Evolutionary conservation across 2,329 filamentous ascomycete species (phyloP).

Genomic region (Colletotrichum noveboracense): DNA sequence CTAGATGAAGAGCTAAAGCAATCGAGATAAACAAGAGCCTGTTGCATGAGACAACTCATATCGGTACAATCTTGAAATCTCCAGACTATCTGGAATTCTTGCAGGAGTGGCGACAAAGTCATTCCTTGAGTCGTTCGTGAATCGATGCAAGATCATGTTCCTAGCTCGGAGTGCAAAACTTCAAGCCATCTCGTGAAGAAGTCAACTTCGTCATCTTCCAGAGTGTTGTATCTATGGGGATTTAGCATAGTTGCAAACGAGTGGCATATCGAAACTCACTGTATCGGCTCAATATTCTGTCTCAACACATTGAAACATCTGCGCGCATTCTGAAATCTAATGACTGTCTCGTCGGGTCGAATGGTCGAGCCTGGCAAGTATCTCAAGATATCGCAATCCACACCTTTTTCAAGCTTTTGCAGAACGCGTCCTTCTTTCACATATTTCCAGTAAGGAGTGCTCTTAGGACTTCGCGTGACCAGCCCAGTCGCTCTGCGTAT

Average conservation of each 20-base stretch:
- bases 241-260: not conserved
- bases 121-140: too few relatives aligned
- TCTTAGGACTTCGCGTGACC: not conserved
- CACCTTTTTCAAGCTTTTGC: not conserved
- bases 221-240: not conserved
- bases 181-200: not conserved
- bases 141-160: too few relatives aligned
- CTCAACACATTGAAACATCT: not conserved
- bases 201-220: not conserved
- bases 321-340: not conserved
- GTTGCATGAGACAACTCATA: too few relatives aligned
- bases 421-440: not conserved
- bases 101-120: too few relatives aligned
- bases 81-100: too few relatives aligned
- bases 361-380: not conserved
- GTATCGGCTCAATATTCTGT: not conserved
- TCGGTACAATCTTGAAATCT: too few relatives aligned
- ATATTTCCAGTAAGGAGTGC: not conserved
- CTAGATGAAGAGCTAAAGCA: too few relatives aligned
- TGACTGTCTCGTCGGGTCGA: not conserved
- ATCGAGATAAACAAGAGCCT: too few relatives aligned
- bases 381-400: not conserved
- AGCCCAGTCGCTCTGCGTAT: not conserved
- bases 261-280: not conserved
- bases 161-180: not conserved